These are phyloP conservation scores for Metschnikowia shivogae DNA, from an alignment of 805 yeast genomes.

Conservation along the genomic window DNA sequence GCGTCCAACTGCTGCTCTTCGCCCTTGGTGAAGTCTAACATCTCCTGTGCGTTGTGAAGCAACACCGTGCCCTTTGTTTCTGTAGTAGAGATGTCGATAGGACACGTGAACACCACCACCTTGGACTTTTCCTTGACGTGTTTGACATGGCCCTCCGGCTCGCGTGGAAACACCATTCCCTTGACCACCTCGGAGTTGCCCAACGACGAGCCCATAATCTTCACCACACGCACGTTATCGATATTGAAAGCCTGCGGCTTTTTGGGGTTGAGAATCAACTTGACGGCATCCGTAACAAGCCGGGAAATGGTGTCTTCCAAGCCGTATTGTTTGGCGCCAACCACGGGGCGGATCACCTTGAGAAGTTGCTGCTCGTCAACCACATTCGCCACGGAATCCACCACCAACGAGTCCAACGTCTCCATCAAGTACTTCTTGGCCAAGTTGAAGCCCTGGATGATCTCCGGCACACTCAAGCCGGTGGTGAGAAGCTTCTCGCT, in stretches of 20 bases:
- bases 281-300: constrained; percentile 81
- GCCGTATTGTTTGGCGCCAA: constrained; percentile 92
- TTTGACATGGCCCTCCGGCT: constrained; percentile 90
- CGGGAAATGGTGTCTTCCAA: constrained; percentile 72
- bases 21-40: constrained; percentile 93
- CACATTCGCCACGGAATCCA: constrained; percentile 59
- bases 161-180: constrained; percentile 98
- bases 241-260: constrained; percentile 72
- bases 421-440: constrained; percentile 75
- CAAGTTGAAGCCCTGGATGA: constrained; percentile 85
- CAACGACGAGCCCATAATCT: constrained; percentile 89
- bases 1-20: constrained; percentile 92
- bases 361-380: constrained; percentile 50
- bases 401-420: constrained; percentile 61
- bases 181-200: constrained; percentile 72
- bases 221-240: constrained; percentile 91
- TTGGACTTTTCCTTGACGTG: constrained; percentile 58
- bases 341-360: constrained; percentile 79
- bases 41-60: constrained; percentile 92
- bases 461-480: constrained; percentile 89
- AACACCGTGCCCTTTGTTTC: constrained; percentile 98
- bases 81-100: constrained; percentile 92
- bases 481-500: constrained; percentile 80
- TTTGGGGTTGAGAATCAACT: constrained; percentile 65
- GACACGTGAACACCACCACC: constrained; percentile 91